Base-by-base conservation (phyloP, 139 green algal genomes). In the Monoraphidium neglectum region DNA sequence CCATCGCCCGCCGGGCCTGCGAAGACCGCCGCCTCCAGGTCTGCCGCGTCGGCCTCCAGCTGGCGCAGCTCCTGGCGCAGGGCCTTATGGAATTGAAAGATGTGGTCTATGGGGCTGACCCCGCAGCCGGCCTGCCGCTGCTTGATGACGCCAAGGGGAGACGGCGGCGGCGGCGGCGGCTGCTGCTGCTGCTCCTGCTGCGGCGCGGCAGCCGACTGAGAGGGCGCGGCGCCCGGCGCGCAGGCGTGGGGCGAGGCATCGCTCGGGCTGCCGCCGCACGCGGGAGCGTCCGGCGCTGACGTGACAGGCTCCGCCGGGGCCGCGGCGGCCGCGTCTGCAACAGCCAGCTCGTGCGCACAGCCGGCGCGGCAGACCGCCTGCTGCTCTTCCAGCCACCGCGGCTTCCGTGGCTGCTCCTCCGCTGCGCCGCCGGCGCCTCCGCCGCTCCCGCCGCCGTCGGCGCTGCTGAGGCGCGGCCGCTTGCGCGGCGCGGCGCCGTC, bases 61-160 rank as follows among this genome's bases (percentile, higher is more conserved):
- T 91, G 81, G 26, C 82, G 79, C 62, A 99, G 82, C 75, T 99
- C 96, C 24, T 69, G 72, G 18, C 78, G 60, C 28, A 96, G 70
- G 2, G 91, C 92, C 63, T 90, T 82, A 68, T 97, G 93, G 69
- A 97, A 96, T 75, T 95, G 89, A 70, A 99, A 99, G 74, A 99
- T 99, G 87, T 98, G 94, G 79, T 99, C 96, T 35, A 99, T 98
- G 36, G 93, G 93, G 51, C 90, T 93, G 62, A 70, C 83, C 47
- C 72, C 60, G n/a, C 33, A 35, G 28, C 63, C 21, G 37, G 49
- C n/a, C 36, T n/a, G 8, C 32, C 30, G 49, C 38, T 61, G 28
- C 74, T 68, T 32, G 51, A 59, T 3, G 15, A 4, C 35, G 49
- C 59, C 28, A 56, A 3, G 57, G 2, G 59, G n/a, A 35, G 33